Conservation (phyloP, 208 protist genomes). For the Trypanosoma mega region DNA sequence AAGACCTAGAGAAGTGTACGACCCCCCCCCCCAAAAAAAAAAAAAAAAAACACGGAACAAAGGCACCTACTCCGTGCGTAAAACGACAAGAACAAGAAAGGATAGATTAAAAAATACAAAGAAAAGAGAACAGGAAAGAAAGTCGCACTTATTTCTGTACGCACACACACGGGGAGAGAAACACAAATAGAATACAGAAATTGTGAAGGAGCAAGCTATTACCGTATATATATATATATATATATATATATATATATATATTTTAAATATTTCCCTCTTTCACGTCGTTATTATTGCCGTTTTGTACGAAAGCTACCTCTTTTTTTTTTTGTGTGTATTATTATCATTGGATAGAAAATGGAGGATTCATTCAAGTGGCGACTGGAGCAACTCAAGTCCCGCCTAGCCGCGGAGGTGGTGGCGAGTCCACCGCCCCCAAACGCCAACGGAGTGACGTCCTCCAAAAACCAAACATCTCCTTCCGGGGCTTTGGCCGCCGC, state of each 20-base stretch:
- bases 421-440: not conserved
- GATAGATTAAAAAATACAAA: constrained; percentile 3
- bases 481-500: not conserved
- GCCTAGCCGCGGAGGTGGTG: not conserved
- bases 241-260: too few species aligned
- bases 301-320: too few species aligned
- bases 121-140: constrained; percentile 3
- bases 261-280: too few species aligned
- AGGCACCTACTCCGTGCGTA: not conserved
- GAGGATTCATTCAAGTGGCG: not conserved
- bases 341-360: too few species aligned
- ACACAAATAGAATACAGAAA: too few species aligned
- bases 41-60: constrained; percentile 5
- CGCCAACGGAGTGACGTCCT: not conserved
- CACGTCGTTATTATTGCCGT: too few species aligned
- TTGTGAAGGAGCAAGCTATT: too few species aligned
- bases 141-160: not conserved
- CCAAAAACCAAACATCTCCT: not conserved
- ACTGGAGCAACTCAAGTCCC: not conserved
- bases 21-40: too few species aligned
- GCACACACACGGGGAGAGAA: too few species aligned
- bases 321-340: too few species aligned
- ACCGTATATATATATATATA: too few species aligned
- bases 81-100: constrained; percentile 17
- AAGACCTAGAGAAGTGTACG: too few species aligned